phyloP scores from a whole-genome alignment of 1,284 basidiomycete genomes.

The Albatrellus sp. region DNA sequence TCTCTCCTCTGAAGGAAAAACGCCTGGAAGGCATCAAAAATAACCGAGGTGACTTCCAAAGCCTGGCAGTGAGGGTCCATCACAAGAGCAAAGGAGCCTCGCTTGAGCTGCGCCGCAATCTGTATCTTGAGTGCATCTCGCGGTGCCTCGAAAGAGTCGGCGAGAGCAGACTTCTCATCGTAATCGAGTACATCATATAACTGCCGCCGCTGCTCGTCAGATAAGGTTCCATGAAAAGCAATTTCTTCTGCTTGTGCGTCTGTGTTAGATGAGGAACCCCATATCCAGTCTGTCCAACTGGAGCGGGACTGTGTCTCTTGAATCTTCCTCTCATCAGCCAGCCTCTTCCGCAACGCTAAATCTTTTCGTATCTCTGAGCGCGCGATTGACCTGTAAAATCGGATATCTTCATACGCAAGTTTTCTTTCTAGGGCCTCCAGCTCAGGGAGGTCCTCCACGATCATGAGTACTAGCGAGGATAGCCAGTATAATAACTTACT shows the following conservation, averaged over 20 bases:
- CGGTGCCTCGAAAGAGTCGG: constrained; percentile 58
- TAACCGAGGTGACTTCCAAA: constrained; percentile 75
- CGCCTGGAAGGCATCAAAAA: constrained; percentile 85
- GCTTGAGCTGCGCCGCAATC: constrained; percentile 70
- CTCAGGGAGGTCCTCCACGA: constrained; percentile 43
- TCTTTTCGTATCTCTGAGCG: constrained; percentile 86
- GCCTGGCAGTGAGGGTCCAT: constrained; percentile 50
- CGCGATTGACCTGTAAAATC: constrained; percentile 96
- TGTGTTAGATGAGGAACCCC: constrained; percentile 46
- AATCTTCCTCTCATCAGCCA: constrained; percentile 59
- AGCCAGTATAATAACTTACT: constrained; percentile 20
- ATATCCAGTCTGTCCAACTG: constrained; percentile 79
- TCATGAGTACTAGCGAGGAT: neutral
- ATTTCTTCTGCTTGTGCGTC: constrained; percentile 30
- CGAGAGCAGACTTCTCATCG: constrained; percentile 73
- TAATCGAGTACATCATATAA: constrained; percentile 93
- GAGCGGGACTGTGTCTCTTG: constrained; percentile 33
- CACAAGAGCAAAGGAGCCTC: constrained; percentile 78
- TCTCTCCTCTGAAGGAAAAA: constrained; percentile 80
- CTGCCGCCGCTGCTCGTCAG: constrained; percentile 87
- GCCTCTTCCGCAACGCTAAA: constrained; percentile 49
- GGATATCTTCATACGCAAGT: constrained; percentile 89
- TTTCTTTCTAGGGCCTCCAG: constrained; percentile 71
- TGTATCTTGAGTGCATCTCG: constrained; percentile 77
- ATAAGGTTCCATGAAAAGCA: constrained; percentile 60